Evolutionary conservation across 768 basidiomycete species (phyloP), one percentile per base, ranked within the genome.

Genomic region (Suillus brevipes): DNA sequence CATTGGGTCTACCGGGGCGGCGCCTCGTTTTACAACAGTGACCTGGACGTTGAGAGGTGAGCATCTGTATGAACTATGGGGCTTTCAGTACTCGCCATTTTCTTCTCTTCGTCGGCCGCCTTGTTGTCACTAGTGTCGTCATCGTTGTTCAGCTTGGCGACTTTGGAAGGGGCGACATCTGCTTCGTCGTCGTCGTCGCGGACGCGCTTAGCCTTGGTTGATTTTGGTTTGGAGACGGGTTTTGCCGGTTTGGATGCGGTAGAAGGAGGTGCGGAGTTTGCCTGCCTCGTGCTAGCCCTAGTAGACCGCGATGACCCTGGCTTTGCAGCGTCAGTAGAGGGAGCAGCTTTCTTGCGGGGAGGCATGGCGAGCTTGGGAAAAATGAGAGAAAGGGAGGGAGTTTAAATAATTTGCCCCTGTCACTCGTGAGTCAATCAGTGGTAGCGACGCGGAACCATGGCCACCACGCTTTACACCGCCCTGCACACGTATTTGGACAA

Each of bases 1-100:
- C 36, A 62, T 55, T 0, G 82, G 78, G 69, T 87, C 86, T 4
- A 87, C 85, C 37, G 86, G 86, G 7, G 85, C 86, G 18, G 82
- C 81, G 18, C 85, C 85, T 31, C 85, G 76, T 72, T 84, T 85
- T 40, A 88, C 52, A 7, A 87, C 73, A 9, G 78, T 81, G 25
- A 81, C 81, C 80, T 82, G 60, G 72, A 75, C 49, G 74, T 72
- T 53, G 67, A 62, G 52, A 65, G 45, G 59, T 57, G 56, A 13
- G 18, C 45, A 25, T n/a, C 50, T 34, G 2, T 55, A 47, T 9
- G 47, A 25, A 55, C 45, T 42, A 13, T 52, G 28, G 36, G 38
- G 23, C 20, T 8, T 23, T 53, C 18, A 36, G 50, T 47, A 71
- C 68, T 68, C 62, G 82, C 83, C 82, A 84, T 84, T 67, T 85